A percentile compares a stretch with the other conserved stretches of the same genome.
Evolutionary conservation across 805 yeast genomes (phyloP).

Genomic region (Lachancea nothofagi): DNA sequence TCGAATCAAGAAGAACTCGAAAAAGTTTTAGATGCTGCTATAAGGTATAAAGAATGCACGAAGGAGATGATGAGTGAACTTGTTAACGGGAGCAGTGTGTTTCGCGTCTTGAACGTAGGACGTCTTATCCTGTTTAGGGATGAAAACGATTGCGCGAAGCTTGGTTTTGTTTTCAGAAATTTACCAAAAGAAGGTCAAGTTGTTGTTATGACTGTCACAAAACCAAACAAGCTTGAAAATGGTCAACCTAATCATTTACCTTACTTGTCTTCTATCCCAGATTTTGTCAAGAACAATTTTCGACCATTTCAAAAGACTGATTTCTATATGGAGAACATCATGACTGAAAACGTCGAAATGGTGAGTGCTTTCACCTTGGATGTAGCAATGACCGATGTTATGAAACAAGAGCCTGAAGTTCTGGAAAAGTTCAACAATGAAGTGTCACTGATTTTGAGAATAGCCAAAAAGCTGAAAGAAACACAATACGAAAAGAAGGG

Average conservation of each 20-base stretch:
- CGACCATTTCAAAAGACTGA: conserved; percentile 31
- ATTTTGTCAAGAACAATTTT: conserved; percentile 27
- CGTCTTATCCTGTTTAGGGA: conserved; percentile 56
- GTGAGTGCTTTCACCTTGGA: conserved; percentile 25
- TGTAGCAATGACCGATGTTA: conserved; percentile 24
- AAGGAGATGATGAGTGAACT: conserved; percentile 43
- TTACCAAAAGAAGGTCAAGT: conserved; percentile 21
- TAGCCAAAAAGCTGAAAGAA: conserved; percentile 23
- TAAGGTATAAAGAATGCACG: conserved; percentile 42
- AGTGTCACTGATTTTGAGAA: conserved; percentile 20
- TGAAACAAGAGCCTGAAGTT: conserved; percentile 27
- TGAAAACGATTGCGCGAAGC: conserved; percentile 30
- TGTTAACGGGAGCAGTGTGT: conserved; percentile 43
- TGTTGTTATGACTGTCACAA: conserved; percentile 33
- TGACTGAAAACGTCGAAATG: conserved; percentile 28
- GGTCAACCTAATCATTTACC: conserved; percentile 35
- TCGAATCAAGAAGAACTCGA: conserved; percentile 39
- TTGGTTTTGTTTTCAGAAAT: conserved; percentile 50
- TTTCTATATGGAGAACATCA: conserved; percentile 26
- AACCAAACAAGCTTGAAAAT: conserved; percentile 23
- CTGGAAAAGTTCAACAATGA: conserved; percentile 22
- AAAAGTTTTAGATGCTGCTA: conserved; percentile 39
- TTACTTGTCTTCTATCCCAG: conserved; percentile 27
- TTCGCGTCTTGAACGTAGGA: conserved; percentile 47
- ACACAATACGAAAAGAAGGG: conserved; percentile 26